Conservation (phyloP, 140 eudicot species). For the Bidens hawaiensis region DNA sequence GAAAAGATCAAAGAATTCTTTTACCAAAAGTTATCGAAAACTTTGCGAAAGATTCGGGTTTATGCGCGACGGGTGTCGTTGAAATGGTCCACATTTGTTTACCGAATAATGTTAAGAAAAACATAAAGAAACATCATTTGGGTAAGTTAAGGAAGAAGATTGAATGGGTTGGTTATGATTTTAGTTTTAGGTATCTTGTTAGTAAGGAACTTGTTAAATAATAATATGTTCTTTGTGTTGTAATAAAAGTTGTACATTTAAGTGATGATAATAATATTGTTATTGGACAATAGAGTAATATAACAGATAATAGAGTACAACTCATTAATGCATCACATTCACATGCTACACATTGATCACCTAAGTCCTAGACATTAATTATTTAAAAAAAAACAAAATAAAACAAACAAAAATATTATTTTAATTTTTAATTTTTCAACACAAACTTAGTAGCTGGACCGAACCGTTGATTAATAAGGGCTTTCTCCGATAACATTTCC, state of each 20-base stretch:
- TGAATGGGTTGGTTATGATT: conserved; percentile 83
- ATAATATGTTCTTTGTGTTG: conserved; percentile 6
- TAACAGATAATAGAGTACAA: no score
- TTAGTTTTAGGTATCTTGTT: conserved; percentile 71
- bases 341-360: conserved; percentile 9
- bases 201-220: conserved; percentile 67
- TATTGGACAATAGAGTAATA: conserved; percentile 17
- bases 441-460: no score
- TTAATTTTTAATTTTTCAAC: no score
- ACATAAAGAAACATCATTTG: conserved; percentile 60
- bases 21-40: conserved; percentile 74
- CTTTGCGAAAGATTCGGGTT: conserved; percentile 75
- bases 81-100: conserved; percentile 77
- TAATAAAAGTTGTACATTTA: conserved; percentile 11
- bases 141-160: conserved; percentile 52
- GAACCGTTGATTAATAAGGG: conserved; percentile 41
- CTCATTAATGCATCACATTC: conserved; percentile 15
- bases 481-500: conserved; percentile 85
- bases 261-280: no score
- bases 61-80: conserved; percentile 54
- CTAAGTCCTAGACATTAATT: conserved; percentile 17
- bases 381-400: background rate
- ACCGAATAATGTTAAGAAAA: conserved; percentile 60
- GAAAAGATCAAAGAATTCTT: conserved; percentile 69
- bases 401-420: conserved; percentile 9